Evolutionary conservation across 345 rosid species (phyloP), one percentile per base, ranked within the genome.

Genomic region (Citropsis articulata): DNA sequence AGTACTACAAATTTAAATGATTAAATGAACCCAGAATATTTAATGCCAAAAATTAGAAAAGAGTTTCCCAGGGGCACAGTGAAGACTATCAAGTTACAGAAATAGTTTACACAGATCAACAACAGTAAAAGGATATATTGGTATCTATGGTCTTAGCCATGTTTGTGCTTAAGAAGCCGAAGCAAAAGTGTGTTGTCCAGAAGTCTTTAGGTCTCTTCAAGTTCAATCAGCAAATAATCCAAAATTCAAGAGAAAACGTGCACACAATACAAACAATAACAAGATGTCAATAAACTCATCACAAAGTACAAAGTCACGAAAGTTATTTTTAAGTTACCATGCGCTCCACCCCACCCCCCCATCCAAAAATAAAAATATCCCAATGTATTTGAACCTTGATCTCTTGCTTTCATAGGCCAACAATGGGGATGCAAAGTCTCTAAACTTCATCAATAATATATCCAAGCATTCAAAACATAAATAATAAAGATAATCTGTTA

Each of bases 231-330:
- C 7, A 27, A 27, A 63, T 28, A 27, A 19, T 8, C 67, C 22
- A 28, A 18, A 63, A 18, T 53, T 16, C 57, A 53, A 5, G 22
- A 53, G 57, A 53, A 19, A 18, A 53, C 1, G 22, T 53, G 67
- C 35, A 60, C 14, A 45, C 30, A 42, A 42, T 42, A 18, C 66
- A 63, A 9, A 63, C 21, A 63, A 27, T 27, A 42, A 62, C 3
- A 2, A 56, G 18, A 75, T 75, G 77, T 62, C 10, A 72, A 73
- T 60, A 60, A 40, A 73, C 24, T 73, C 68, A 12, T n/a, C 42
- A 13, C n/a, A 22, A 27, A 28, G 21, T 18, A 53, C 40, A 19
- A 28, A 45, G 5, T 3, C 50, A 45, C 5, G 5, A 12, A 45
- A 45, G 4, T 45, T 45, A 45, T 45, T 45, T 45, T 45, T 45